Evolutionary conservation across 768 basidiomycete genomes (phyloP).

Genomic region (Psilocybe tampanensis): DNA sequence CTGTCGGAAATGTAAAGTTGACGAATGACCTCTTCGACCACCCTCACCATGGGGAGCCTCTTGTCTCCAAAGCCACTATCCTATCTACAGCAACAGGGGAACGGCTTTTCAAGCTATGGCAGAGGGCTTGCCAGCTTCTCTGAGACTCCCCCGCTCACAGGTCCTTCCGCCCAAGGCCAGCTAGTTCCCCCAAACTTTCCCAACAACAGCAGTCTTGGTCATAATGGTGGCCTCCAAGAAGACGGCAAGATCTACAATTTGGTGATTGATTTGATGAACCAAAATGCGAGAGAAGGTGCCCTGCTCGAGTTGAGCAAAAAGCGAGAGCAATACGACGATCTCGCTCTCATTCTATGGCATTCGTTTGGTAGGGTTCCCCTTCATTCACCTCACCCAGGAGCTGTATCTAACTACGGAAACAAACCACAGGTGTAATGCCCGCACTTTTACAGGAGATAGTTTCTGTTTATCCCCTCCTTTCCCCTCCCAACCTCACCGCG

Average conservation of each 20-base stretch:
- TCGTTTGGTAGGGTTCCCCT: constrained; percentile 73
- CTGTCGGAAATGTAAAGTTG: constrained; percentile 3
- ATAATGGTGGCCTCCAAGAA: constrained; percentile 40
- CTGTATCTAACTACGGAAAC: background rate
- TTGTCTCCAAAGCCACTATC: constrained; percentile 64
- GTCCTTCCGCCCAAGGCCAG: constrained; percentile 31
- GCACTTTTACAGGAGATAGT: constrained; percentile 97
- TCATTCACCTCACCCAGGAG: background rate
- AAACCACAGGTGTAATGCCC: constrained; percentile 86
- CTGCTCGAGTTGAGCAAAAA: constrained; percentile 97
- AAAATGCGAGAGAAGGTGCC: constrained; percentile 83
- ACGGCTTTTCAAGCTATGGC: constrained; percentile 60
- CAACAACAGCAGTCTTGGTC: constrained; percentile 14
- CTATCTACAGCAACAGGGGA: constrained; percentile 64
- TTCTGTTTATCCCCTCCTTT: constrained; percentile 94
- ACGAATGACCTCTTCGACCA: constrained; percentile 16
- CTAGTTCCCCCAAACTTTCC: constrained; percentile 16
- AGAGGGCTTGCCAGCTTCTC: constrained; percentile 57
- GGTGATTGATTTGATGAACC: constrained; percentile 86
- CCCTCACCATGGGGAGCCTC: constrained; percentile 58
- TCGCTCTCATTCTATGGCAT: constrained; percentile 97
- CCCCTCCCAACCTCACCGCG: constrained; percentile 94
- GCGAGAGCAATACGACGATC: constrained; percentile 97
- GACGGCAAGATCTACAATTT: constrained; percentile 85
- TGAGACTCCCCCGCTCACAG: constrained; percentile 61